Evolutionary conservation across 2,329 filamentous ascomycete genomes (phyloP).

Genomic region (Metarhizium guizhouense): DNA sequence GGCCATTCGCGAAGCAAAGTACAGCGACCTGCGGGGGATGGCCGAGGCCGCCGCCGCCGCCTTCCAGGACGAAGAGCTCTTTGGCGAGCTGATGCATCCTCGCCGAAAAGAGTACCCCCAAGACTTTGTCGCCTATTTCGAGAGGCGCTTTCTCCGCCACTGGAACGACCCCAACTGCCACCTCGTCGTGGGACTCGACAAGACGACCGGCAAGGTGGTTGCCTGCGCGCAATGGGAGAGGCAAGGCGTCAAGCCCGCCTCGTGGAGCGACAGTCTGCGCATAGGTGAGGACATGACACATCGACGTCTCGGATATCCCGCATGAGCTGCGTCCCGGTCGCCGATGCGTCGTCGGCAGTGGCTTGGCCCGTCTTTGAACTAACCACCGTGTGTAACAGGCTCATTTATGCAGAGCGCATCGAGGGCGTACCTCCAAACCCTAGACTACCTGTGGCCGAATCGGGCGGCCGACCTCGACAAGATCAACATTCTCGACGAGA

Average conservation of each 20-base stretch:
- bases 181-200: constrained; percentile 18
- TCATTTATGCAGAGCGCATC: background rate
- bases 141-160: constrained; percentile 16
- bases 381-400: background rate
- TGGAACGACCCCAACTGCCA: constrained; percentile 19
- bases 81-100: constrained; percentile 25
- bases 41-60: constrained; percentile 20
- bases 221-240: constrained; percentile 10
- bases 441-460: background rate
- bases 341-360: background rate
- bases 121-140: constrained; percentile 22
- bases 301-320: too few relatives aligned
- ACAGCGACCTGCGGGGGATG: constrained; percentile 17
- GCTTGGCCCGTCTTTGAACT: background rate
- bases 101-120: constrained; percentile 20
- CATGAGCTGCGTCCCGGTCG: too few relatives aligned
- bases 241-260: background rate
- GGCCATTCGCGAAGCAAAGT: constrained; percentile 7
- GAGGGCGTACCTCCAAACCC: background rate
- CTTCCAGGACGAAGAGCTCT: constrained; percentile 25
- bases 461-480: constrained; percentile 9
- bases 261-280: background rate
- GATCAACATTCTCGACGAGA: constrained; percentile 12
- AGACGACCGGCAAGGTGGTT: constrained; percentile 14
- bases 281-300: background rate